phyloP scores from a whole-genome alignment of 306 rosid genomes.

The Alnus rubra region DNA sequence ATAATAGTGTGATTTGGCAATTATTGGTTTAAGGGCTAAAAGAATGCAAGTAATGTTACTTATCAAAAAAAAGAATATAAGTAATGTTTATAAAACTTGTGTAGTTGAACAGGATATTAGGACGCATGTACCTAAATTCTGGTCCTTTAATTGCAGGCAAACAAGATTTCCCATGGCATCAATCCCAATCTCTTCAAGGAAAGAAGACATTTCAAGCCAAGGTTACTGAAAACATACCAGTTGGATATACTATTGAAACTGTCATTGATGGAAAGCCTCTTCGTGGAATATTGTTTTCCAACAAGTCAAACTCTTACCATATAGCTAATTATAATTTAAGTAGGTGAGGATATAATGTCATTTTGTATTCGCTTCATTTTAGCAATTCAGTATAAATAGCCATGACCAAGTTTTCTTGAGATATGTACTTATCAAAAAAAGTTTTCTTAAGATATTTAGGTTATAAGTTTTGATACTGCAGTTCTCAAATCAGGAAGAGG shows the following conservation, averaged over 20 bases:
- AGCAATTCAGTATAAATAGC: background rate
- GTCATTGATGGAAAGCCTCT: constrained; percentile 90
- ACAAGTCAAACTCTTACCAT: constrained; percentile 46
- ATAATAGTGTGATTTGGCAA: background rate
- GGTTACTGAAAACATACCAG: constrained; percentile 59
- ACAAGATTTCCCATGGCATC: constrained; percentile 48
- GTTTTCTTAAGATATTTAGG: background rate
- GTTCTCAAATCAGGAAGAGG: constrained; percentile 69
- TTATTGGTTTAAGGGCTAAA: constrained; percentile 5
- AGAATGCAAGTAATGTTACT: constrained; percentile 6
- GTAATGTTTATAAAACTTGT: constrained; percentile 10
- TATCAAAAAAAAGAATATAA: background rate
- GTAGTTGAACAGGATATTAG: constrained; percentile 21
- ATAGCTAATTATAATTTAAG: constrained; percentile 40
- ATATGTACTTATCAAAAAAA: background rate
- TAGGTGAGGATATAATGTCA: constrained; percentile 49
- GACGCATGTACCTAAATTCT: constrained; percentile 30
- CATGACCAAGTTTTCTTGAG: background rate
- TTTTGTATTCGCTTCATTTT: background rate
- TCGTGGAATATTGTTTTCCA: constrained; percentile 71
- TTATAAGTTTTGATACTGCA: constrained; percentile 24
- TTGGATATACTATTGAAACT: constrained; percentile 79
- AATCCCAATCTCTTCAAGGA: constrained; percentile 40
- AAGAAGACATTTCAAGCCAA: constrained; percentile 77
- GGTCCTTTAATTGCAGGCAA: constrained; percentile 46